Conservation (phyloP, 805 yeast genomes). For the Metschnikowia kofuensis region DNA sequence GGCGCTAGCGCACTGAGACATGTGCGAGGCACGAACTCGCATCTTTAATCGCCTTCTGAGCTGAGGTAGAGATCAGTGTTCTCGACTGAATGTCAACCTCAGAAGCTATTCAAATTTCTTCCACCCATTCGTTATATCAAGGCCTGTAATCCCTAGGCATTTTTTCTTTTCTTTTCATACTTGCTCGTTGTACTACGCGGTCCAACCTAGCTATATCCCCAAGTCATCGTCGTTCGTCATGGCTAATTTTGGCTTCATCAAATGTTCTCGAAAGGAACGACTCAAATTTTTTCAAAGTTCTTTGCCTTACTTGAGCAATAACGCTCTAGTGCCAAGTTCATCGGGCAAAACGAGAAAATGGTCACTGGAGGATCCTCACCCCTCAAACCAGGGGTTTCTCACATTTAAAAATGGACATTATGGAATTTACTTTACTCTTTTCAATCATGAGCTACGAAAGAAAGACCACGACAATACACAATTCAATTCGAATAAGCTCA, state of each 20-base stretch:
- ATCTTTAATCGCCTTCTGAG: constrained; percentile 1
- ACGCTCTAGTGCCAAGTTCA: constrained; percentile 6
- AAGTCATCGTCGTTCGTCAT: not conserved
- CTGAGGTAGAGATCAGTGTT: not conserved
- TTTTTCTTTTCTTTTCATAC: too few species aligned
- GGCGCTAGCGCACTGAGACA: not conserved
- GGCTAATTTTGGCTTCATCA: constrained; percentile 12
- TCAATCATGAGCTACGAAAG: constrained; percentile 32
- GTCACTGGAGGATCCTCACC: constrained; percentile 25
- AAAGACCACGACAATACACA: constrained; percentile 10
- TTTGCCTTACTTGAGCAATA: constrained; percentile 22
- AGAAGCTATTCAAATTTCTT: too few species aligned
- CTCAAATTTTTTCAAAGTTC: constrained; percentile 27
- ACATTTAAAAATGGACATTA: constrained; percentile 40
- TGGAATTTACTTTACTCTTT: constrained; percentile 40
- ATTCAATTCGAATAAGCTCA: constrained; percentile 5
- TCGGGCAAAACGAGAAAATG: constrained; percentile 16
- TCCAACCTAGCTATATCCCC: not conserved
- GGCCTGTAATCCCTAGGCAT: too few species aligned
- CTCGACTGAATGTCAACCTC: too few species aligned
- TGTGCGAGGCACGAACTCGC: not conserved
- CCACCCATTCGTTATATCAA: too few species aligned
- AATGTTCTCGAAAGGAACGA: constrained; percentile 15
- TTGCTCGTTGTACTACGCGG: too few species aligned
- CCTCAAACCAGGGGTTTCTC: constrained; percentile 23